phyloP scores from a whole-genome alignment of 176 grass and related monocot genomes.

The Zea mays region DNA sequence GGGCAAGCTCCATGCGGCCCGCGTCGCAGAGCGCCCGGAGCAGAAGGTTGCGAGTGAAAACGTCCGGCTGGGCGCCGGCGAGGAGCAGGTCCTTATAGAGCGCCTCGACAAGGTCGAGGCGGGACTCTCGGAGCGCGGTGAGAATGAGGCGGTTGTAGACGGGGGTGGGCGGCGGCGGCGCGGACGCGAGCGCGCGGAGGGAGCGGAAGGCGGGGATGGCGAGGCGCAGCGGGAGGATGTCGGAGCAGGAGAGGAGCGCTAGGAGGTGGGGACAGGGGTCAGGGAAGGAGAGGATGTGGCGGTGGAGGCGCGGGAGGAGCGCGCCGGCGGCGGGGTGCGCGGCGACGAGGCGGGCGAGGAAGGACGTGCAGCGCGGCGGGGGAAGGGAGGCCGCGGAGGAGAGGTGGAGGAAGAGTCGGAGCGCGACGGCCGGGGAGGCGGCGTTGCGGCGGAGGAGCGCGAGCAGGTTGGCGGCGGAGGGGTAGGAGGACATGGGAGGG shows the following conservation, averaged over 20 bases:
- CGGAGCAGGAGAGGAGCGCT: constrained; percentile 30
- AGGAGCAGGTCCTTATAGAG: constrained; percentile 85
- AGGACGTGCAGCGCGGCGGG: constrained; percentile 33
- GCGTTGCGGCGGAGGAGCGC: constrained; percentile 62
- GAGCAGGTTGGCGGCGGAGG: constrained; percentile 48
- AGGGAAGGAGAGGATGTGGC: constrained; percentile 52
- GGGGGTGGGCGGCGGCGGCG: constrained; percentile 51
- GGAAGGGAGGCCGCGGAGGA: constrained; percentile 44
- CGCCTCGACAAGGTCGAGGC: constrained; percentile 65
- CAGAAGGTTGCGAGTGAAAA: constrained; percentile 78
- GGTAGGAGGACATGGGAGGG: constrained; percentile 59
- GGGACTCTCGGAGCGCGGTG: constrained; percentile 53
- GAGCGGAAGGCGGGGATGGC: constrained; percentile 63
- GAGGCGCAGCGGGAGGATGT: constrained; percentile 39
- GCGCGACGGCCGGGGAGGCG: constrained; percentile 47
- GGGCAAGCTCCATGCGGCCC: constrained; percentile 67
- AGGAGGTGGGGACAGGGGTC: constrained; percentile 45
- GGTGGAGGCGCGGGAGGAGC: constrained; percentile 48
- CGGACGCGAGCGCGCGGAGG: constrained; percentile 60
- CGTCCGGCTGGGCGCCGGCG: constrained; percentile 57
- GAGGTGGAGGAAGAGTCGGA: constrained; percentile 68
- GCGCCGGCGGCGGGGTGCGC: constrained; percentile 37
- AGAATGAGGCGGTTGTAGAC: constrained; percentile 75
- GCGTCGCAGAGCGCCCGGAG: constrained; percentile 62
- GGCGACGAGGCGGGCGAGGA: constrained; percentile 56